Conservation (phyloP, 257 asterid species). For the Solanum pinnatisectum region DNA sequence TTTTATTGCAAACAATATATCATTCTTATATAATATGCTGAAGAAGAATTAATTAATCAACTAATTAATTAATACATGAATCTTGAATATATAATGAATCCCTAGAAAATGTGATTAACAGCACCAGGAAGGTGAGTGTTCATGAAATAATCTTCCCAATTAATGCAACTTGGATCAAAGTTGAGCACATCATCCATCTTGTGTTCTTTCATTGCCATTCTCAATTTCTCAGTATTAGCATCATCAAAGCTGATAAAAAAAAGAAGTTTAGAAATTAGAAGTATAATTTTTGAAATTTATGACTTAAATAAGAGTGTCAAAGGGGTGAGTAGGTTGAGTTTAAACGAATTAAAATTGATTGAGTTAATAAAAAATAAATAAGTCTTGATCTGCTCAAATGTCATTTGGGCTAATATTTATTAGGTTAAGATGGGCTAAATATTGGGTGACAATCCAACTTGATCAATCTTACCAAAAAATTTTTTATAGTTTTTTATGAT, state of each 20-base stretch:
- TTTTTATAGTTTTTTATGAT: too few relatives aligned
- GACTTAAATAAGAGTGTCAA: not conserved
- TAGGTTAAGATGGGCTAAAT: not conserved
- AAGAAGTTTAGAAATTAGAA: not conserved
- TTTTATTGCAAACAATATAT: not conserved
- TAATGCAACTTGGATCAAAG: conserved; percentile 40
- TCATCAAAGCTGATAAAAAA: conserved; percentile 39
- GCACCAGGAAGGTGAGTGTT: conserved; percentile 44
- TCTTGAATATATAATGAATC: not conserved
- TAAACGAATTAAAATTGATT: not conserved
- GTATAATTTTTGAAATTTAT: not conserved
- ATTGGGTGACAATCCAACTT: not conserved
- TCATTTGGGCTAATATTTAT: not conserved
- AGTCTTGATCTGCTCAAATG: not conserved
- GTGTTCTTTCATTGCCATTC: conserved; percentile 12
- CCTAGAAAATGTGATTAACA: conserved; percentile 27
- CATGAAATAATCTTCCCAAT: conserved; percentile 54
- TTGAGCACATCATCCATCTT: conserved; percentile 19
- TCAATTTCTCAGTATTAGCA: conserved; percentile 38
- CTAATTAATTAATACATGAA: not conserved
- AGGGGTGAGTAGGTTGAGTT: not conserved
- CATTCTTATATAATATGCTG: not conserved
- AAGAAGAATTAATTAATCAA: not conserved
- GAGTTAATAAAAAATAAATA: too few relatives aligned
- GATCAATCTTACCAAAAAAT: not conserved